Conservation (phyloP, 805 yeast species). For the Sungouiella blattae region DNA sequence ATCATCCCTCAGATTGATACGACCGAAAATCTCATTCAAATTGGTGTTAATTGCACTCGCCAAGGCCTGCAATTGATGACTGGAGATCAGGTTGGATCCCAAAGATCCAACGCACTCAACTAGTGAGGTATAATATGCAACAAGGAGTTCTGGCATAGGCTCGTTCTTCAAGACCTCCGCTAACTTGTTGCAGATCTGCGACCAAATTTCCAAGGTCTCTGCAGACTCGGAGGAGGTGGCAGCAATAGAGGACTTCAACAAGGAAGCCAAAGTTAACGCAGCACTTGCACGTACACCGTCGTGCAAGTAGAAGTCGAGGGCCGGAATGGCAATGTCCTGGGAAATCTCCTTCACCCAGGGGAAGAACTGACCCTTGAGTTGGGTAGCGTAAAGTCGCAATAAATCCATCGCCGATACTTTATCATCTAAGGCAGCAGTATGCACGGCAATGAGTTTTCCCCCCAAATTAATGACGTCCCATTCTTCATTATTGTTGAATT, state of each 20-base stretch:
- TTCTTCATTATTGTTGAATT: constrained; percentile 78
- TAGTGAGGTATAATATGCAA: constrained; percentile 72
- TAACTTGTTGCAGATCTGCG: constrained; percentile 61
- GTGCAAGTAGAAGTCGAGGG: constrained; percentile 85
- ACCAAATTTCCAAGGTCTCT: constrained; percentile 69
- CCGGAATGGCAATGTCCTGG: constrained; percentile 78
- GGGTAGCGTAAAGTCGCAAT: constrained; percentile 77
- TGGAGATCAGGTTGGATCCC: constrained; percentile 60
- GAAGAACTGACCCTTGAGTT: constrained; percentile 75
- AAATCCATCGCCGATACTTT: constrained; percentile 91
- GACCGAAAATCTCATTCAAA: constrained; percentile 62
- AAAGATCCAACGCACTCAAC: constrained; percentile 62
- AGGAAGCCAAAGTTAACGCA: constrained; percentile 75
- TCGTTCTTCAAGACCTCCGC: constrained; percentile 68
- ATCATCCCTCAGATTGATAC: constrained; percentile 68
- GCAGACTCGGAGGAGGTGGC: constrained; percentile 55
- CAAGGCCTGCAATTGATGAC: constrained; percentile 51
- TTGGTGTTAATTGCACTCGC: constrained; percentile 58
- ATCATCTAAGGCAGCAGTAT: constrained; percentile 91
- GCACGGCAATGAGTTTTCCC: constrained; percentile 92
- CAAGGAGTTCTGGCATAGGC: constrained; percentile 78
- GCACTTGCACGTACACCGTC: constrained; percentile 95
- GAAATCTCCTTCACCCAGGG: constrained; percentile 80
- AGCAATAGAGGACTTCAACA: constrained; percentile 59
- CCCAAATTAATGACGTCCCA: constrained; percentile 92